Conservation (phyloP, 169 alveolate species). For the Amoebophrya sp. region DNA sequence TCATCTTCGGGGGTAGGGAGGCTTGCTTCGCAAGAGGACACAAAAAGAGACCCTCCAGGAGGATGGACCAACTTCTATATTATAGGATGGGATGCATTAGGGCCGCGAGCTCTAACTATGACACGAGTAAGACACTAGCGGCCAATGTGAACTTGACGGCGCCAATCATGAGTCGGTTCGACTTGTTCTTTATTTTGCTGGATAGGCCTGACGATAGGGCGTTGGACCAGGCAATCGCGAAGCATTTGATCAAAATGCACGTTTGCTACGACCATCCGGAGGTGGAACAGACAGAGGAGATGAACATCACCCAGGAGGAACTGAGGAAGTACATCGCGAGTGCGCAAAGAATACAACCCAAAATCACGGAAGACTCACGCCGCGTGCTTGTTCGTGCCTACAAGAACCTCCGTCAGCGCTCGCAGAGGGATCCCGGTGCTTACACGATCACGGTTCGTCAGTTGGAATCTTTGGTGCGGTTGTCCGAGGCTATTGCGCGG, state of each 20-base stretch:
- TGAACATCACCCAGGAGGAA: neutral
- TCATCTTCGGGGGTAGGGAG: no score
- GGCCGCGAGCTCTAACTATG: no score
- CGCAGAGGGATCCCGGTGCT: neutral
- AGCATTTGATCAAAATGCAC: constrained; percentile 61
- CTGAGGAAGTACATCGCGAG: neutral
- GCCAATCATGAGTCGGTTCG: constrained; percentile 80
- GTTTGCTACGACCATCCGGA: neutral
- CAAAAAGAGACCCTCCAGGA: no score
- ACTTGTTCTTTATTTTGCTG: constrained; percentile 90
- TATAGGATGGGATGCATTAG: no score
- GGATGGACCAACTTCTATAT: no score
- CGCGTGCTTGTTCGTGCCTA: neutral
- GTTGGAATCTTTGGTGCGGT: neutral
- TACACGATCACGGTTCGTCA: neutral
- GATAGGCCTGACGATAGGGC: constrained; percentile 82
- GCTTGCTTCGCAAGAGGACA: no score
- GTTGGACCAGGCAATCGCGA: constrained; percentile 60
- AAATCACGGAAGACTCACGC: neutral
- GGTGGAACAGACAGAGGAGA: neutral
- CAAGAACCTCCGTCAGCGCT: neutral
- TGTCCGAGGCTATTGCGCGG: neutral
- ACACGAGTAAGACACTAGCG: neutral
- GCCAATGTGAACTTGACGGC: neutral
- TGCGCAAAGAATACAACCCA: neutral